phyloP scores from a whole-genome alignment of 2,329 filamentous ascomycete genomes.

The Rutstroemia sp. region DNA sequence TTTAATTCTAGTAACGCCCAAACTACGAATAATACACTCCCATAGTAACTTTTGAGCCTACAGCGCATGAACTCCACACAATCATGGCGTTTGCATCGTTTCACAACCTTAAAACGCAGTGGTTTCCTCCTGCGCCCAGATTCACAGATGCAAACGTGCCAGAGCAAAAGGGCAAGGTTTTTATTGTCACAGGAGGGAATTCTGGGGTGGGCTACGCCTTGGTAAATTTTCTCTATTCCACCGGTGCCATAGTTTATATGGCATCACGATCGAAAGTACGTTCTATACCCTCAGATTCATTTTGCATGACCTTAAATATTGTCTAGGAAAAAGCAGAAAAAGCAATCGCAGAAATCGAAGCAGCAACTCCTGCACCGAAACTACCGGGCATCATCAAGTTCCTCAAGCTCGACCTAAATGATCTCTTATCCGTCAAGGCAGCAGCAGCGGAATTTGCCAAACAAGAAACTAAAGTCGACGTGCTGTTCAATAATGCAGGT shows the following conservation, averaged over 20 bases:
- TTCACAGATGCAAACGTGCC: conserved; percentile 28
- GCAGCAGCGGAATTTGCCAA: conserved; percentile 29
- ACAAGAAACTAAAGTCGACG: conserved; percentile 30
- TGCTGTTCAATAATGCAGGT: conserved; percentile 33
- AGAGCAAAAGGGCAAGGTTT: conserved; percentile 27
- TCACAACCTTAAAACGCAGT: not conserved
- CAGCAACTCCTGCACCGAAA: conserved; percentile 9
- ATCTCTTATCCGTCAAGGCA: conserved; percentile 31
- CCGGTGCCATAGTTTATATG: conserved; percentile 36
- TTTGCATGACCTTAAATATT: not conserved
- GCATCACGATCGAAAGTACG: conserved; percentile 26
- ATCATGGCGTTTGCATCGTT: not conserved
- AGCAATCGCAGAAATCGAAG: conserved; percentile 33
- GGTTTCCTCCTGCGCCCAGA: conserved; percentile 15
- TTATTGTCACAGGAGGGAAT: conserved; percentile 30
- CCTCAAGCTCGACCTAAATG: conserved; percentile 31
- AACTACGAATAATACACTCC: no score
- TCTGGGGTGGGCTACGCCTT: conserved; percentile 33
- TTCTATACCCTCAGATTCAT: not conserved
- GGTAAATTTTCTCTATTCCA: conserved; percentile 30
- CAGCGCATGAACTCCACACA: no score
- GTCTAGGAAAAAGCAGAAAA: conserved; percentile 31
- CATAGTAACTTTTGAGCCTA: no score
- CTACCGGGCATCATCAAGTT: conserved; percentile 30
- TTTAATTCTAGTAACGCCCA: no score